Conservation (phyloP, 1,284 basidiomycete species). For the Boletus sp. region DNA sequence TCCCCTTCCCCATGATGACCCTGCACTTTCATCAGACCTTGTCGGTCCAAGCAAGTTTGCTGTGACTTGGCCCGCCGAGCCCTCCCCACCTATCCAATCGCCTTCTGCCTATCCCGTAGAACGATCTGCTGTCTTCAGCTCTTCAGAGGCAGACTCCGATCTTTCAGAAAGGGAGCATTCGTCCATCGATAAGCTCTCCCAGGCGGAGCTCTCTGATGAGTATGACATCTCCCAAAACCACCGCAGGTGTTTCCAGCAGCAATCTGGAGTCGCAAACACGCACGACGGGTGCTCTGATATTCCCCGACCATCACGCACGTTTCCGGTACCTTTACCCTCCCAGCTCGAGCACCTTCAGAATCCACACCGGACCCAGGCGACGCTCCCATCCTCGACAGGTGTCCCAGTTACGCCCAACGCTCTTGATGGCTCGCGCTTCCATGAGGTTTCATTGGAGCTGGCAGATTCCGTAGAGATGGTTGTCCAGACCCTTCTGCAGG, state of each 20-base stretch:
- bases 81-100: constrained; percentile 34
- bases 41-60: constrained; percentile 46
- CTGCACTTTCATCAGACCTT: constrained; percentile 38
- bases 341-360: constrained; percentile 66
- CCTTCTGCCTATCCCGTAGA: constrained; percentile 30
- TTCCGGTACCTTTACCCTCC: constrained; percentile 67
- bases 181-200: constrained; percentile 30
- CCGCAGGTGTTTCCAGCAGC: constrained; percentile 28
- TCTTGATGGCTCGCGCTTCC: constrained; percentile 44
- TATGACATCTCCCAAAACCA: constrained; percentile 27
- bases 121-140: constrained; percentile 39
- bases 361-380: constrained; percentile 43
- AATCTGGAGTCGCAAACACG: constrained; percentile 15
- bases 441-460: constrained; percentile 73
- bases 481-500: constrained; percentile 83
- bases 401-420: constrained; percentile 4
- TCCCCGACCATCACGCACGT: constrained; percentile 61
- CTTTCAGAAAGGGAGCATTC: constrained; percentile 41
- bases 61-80: constrained; percentile 47
- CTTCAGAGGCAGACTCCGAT: constrained; percentile 49
- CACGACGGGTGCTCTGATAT: constrained; percentile 31
- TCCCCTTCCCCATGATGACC: constrained; percentile 29
- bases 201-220: constrained; percentile 33
- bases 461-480: constrained; percentile 85
- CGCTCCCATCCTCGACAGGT: constrained; percentile 1